Conservation (phyloP, 1,284 basidiomycete genomes). For the Ustilago hordei region DNA sequence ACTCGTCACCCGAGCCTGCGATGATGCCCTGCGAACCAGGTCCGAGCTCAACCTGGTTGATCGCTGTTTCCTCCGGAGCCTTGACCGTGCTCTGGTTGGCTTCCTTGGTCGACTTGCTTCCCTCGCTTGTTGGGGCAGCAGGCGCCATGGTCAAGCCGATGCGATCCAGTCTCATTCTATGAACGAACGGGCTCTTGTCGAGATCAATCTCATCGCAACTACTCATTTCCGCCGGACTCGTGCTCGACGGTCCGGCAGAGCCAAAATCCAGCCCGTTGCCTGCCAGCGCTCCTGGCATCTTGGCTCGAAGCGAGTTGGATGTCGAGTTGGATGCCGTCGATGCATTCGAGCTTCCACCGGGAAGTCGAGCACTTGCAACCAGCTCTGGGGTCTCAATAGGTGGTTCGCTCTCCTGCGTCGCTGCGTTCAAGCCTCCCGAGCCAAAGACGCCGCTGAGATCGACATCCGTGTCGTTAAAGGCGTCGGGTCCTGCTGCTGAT, state of each 20-base stretch:
- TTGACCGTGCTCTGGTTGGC: slow-evolving; percentile 27
- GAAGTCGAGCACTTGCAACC: slow-evolving; percentile 46
- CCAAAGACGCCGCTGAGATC: slow-evolving; percentile 53
- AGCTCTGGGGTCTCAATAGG: slow-evolving; percentile 56
- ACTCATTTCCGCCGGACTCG: slow-evolving; percentile 59
- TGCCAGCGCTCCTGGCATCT: slow-evolving; percentile 36
- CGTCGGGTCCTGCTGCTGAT: slow-evolving; percentile 50
- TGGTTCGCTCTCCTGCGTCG: slow-evolving; percentile 51
- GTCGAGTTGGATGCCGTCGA: slow-evolving; percentile 52
- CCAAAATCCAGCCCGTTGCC: slow-evolving; percentile 57
- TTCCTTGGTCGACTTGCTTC: slow-evolving; percentile 16
- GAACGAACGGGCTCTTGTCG: slow-evolving; percentile 52
- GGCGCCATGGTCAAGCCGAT: slow-evolving; percentile 43
- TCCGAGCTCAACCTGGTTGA: slow-evolving; percentile 52
- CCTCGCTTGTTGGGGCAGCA: slow-evolving; percentile 24
- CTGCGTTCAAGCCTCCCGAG: slow-evolving; percentile 30
- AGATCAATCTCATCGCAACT: slow-evolving; percentile 56
- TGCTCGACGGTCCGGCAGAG: slow-evolving; percentile 58
- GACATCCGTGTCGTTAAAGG: slow-evolving; percentile 49
- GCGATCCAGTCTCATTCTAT: slow-evolving; percentile 49
- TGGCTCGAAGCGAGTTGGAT: slow-evolving; percentile 39
- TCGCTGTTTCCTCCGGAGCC: slow-evolving; percentile 39
- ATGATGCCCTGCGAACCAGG: slow-evolving; percentile 44
- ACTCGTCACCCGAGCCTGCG: slow-evolving; percentile 49
- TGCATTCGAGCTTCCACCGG: slow-evolving; percentile 43